phyloP scores from a whole-genome alignment of 2,329 filamentous ascomycete species.

The Neofusicoccum cordaticola region DNA sequence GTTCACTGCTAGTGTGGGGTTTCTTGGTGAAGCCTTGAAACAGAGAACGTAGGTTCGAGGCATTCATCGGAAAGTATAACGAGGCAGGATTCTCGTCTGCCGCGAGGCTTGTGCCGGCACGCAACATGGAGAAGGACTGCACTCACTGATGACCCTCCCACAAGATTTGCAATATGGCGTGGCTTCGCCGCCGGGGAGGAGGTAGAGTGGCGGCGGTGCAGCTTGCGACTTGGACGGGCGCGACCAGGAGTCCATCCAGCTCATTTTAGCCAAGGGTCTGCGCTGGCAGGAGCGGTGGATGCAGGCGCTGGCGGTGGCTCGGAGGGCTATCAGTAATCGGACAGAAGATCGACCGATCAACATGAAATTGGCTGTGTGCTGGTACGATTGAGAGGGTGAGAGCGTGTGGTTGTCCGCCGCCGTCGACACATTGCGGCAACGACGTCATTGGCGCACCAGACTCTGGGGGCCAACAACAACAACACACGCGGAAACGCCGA shows the following conservation, averaged over 20 bases:
- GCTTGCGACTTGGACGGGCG: constrained; percentile 41
- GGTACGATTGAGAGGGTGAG: not conserved
- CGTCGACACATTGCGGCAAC: not conserved
- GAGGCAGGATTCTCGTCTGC: too few species aligned
- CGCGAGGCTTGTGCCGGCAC: too few species aligned
- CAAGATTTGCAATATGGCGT: constrained; percentile 58
- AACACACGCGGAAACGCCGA: not conserved
- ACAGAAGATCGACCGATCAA: not conserved
- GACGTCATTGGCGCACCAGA: not conserved
- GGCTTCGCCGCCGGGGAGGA: constrained; percentile 45
- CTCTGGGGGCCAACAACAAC: not conserved
- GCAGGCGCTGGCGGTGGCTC: not conserved
- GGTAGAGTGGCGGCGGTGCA: constrained; percentile 55
- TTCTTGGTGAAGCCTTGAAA: not conserved
- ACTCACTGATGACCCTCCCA: constrained; percentile 52
- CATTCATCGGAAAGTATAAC: too few species aligned
- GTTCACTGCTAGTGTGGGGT: not conserved
- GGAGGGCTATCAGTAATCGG: not conserved
- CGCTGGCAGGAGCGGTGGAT: not conserved
- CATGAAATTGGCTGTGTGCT: not conserved
- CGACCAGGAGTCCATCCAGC: constrained; percentile 51
- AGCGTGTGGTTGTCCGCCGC: not conserved
- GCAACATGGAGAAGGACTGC: not conserved
- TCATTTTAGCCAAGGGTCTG: constrained; percentile 33
- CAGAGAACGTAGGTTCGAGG: not conserved